These are phyloP conservation scores for Mycena maculata DNA, from an alignment of 768 basidiomycete species.

Conservation along the genomic window DNA sequence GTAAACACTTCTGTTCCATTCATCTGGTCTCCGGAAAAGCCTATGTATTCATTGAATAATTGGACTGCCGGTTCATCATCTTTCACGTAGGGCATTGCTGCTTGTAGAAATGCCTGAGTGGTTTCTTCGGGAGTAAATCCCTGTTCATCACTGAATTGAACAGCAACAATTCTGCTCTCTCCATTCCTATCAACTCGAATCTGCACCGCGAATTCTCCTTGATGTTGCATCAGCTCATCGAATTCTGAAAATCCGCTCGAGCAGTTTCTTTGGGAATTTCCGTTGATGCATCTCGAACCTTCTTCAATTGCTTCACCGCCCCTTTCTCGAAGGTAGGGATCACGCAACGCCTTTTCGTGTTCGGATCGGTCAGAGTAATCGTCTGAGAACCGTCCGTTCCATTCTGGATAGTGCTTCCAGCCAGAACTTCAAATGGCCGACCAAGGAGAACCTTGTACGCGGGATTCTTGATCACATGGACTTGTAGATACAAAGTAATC, in stretches of 20 bases:
- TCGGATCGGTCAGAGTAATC: conserved; percentile 11
- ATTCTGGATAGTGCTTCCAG: not conserved
- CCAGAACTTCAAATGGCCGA: conserved; percentile 11
- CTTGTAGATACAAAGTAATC: conserved; percentile 18
- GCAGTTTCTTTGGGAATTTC: not conserved
- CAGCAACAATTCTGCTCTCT: not conserved
- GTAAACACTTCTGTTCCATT: not conserved
- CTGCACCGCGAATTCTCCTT: conserved; percentile 11
- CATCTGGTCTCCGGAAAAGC: not conserved
- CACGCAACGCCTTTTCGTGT: not conserved
- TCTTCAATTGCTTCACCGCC: not conserved
- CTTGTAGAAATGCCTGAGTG: not conserved
- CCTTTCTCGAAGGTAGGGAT: conserved; percentile 13
- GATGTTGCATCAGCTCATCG: conserved; percentile 3
- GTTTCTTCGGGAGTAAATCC: not conserved
- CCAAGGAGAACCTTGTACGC: conserved; percentile 21
- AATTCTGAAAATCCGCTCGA: not conserved
- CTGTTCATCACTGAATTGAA: not conserved
- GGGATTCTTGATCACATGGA: conserved; percentile 14
- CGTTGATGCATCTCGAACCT: not conserved
- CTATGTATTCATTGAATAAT: not conserved
- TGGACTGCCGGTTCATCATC: not conserved
- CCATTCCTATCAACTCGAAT: not conserved
- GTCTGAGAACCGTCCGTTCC: not conserved
- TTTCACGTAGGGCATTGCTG: not conserved